phyloP scores from a whole-genome alignment of 306 rosid species.

The Cicer yamashitae region DNA sequence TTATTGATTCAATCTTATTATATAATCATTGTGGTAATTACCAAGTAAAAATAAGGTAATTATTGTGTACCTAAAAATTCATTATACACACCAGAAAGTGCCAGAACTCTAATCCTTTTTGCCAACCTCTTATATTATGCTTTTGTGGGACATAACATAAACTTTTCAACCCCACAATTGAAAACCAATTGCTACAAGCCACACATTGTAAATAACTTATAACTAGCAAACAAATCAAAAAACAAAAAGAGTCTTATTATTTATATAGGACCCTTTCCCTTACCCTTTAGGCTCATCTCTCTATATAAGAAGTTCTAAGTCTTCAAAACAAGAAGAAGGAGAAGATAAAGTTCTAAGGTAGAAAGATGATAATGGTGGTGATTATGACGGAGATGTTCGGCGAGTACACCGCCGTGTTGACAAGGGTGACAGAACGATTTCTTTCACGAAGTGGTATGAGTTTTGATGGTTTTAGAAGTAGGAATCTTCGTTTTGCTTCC shows the following conservation, averaged over 20 bases:
- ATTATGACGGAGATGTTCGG: slow-evolving; percentile 59
- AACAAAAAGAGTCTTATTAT: slow-evolving; percentile 25
- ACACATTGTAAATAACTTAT: slow-evolving; percentile 28
- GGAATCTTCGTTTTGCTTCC: slow-evolving; percentile 49
- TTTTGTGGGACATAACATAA: background rate
- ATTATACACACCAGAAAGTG: slow-evolving; percentile 38
- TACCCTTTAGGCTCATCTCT: slow-evolving; percentile 4
- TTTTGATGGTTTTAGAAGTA: slow-evolving; percentile 38
- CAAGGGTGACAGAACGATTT: slow-evolving; percentile 51
- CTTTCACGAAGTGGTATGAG: slow-evolving; percentile 40
- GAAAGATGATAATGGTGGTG: slow-evolving; percentile 70
- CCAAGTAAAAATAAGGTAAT: slow-evolving; percentile 20
- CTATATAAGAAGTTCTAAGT: slow-evolving; percentile 17
- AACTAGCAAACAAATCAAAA: slow-evolving; percentile 21
- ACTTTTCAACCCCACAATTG: slow-evolving; percentile 27
- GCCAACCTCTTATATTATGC: slow-evolving; percentile 30
- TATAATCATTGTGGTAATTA: slow-evolving; percentile 35
- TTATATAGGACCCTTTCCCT: background rate
- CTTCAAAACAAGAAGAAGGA: background rate
- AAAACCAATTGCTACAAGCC: slow-evolving; percentile 31
- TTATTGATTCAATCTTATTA: slow-evolving; percentile 4
- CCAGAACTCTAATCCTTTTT: slow-evolving; percentile 35
- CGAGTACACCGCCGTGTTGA: slow-evolving; percentile 57
- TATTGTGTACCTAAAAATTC: background rate
- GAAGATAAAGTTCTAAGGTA: background rate